phyloP scores from a whole-genome alignment of 306 rosid species.

The Canavalia ensiformis region DNA sequence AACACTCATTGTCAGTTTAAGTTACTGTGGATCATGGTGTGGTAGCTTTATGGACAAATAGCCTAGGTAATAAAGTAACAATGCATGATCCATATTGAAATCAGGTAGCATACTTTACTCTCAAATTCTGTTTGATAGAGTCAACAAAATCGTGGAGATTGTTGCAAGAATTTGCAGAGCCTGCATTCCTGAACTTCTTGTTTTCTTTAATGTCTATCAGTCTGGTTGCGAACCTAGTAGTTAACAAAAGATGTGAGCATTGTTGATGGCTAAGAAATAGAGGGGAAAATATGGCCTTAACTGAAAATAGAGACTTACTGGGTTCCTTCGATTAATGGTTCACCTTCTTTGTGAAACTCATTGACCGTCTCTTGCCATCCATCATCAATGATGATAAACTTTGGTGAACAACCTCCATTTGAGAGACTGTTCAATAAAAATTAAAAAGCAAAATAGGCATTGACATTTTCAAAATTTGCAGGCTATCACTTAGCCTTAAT shows the following conservation, averaged over 20 bases:
- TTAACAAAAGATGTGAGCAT: slow-evolving; percentile 29
- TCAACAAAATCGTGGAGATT: slow-evolving; percentile 61
- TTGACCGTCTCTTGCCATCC: slow-evolving; percentile 75
- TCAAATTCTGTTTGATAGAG: slow-evolving; percentile 62
- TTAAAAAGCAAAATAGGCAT: not conserved
- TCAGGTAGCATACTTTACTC: slow-evolving; percentile 67
- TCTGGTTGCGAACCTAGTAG: slow-evolving; percentile 69
- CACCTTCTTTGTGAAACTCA: slow-evolving; percentile 65
- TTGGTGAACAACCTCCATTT: slow-evolving; percentile 70
- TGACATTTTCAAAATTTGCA: slow-evolving; percentile 15
- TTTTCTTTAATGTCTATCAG: slow-evolving; percentile 71
- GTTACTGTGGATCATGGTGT: not conserved
- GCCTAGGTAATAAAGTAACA: not conserved
- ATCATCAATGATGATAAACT: slow-evolving; percentile 76
- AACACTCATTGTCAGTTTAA: slow-evolving; percentile 4
- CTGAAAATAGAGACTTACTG: slow-evolving; percentile 60
- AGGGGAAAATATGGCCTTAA: not conserved
- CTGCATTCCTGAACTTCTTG: slow-evolving; percentile 61
- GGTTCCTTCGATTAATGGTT: slow-evolving; percentile 60
- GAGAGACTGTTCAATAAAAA: slow-evolving; percentile 52
- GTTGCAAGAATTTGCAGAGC: slow-evolving; percentile 46
- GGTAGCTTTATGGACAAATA: not conserved
- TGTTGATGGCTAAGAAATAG: slow-evolving; percentile 36
- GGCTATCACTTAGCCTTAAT: not conserved
- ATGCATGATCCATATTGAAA: slow-evolving; percentile 6